A percentile compares a stretch with the other conserved stretches of the same genome.
Evolutionary conservation across 768 basidiomycete genomes (phyloP).

Genomic region (Inosperma sp.): DNA sequence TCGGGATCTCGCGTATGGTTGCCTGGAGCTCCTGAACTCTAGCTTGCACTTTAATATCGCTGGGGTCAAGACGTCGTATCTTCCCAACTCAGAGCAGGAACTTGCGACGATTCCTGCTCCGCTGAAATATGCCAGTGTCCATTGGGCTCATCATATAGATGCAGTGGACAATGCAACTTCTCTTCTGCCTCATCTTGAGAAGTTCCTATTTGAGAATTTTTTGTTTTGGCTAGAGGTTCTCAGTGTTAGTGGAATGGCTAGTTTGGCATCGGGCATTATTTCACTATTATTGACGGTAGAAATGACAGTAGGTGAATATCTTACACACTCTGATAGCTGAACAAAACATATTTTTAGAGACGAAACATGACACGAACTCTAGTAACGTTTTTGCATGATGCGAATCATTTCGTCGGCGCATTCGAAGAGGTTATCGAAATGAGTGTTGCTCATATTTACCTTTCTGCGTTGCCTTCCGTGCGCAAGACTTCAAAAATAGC

Average conservation of each 20-base stretch:
- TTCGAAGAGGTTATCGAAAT: slow-evolving; percentile 17
- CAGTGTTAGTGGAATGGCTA: slow-evolving; percentile 12
- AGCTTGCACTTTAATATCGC: slow-evolving; percentile 29
- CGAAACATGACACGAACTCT: not conserved
- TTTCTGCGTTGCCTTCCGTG: slow-evolving; percentile 29
- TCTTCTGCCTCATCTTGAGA: not conserved
- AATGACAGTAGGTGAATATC: not conserved
- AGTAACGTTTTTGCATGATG: slow-evolving; percentile 13
- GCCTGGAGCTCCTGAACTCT: slow-evolving; percentile 21
- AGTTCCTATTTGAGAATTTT: slow-evolving; percentile 11
- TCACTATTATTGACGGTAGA: not conserved
- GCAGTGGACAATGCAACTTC: not conserved
- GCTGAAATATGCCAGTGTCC: slow-evolving; percentile 22
- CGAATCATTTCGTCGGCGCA: slow-evolving; percentile 17
- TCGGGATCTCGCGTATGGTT: slow-evolving; percentile 5
- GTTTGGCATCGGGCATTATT: not conserved
- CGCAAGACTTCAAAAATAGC: slow-evolving; percentile 16
- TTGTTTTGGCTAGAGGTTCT: slow-evolving; percentile 27
- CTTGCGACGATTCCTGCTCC: slow-evolving; percentile 16
- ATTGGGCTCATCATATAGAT: slow-evolving; percentile 21
- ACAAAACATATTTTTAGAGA: not conserved
- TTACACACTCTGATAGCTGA: not conserved
- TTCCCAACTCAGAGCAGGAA: slow-evolving; percentile 19
- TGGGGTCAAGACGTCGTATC: slow-evolving; percentile 24
- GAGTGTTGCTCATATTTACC: slow-evolving; percentile 26